Base-by-base conservation (phyloP, 495 filamentous ascomycete species). In the Tuber calosporum region DNA sequence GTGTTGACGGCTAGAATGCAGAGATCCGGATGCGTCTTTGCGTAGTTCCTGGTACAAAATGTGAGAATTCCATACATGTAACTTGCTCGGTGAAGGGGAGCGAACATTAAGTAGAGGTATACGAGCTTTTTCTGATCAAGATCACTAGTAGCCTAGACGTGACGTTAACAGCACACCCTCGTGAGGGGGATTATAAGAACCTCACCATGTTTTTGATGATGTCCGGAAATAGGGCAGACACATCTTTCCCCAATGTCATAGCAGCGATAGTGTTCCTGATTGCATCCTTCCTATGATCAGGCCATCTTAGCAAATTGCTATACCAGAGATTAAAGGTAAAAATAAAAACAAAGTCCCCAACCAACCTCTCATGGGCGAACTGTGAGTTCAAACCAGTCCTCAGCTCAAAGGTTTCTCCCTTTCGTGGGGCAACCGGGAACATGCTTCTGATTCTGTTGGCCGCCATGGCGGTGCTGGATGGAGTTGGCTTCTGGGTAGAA, bases 191-290 rank as follows among this genome's bases (percentile, higher is more conserved):
- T 34, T 68, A 66, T 8, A n/a, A 38, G 48, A 48, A 73, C n/a
- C 71, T 22, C 38, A 79, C 77, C 84, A 99, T 98, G 79, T 99
- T 99, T 86, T 99, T 99, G 74, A 99, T 88, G 19, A 99, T 94
- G 80, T 99, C 95, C 26, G 95, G 95, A 83, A 99, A 99, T 45
- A 99, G 86, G 40, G 93, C 92, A 69, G 95, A 99, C 45, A 99
- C 95, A 83, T 99, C 95, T 83, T 99, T 99, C 77, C 95, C 95
- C 72, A 99, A 84, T 0, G 95, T 99, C 95, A 99, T 99, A 79
- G 95, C 91, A 92, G 97, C 97, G 83, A 99, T 99, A 48, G 95
- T 99, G 85, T 96, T 98, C 83, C 98, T 93, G 79, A 99, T 99
- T 30, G 96, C 90, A 84, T 99, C 95, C 83, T 99, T 99, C 77